phyloP scores from a whole-genome alignment of 2,329 filamentous ascomycete species.

The Lecanoromycetidae sp. region DNA sequence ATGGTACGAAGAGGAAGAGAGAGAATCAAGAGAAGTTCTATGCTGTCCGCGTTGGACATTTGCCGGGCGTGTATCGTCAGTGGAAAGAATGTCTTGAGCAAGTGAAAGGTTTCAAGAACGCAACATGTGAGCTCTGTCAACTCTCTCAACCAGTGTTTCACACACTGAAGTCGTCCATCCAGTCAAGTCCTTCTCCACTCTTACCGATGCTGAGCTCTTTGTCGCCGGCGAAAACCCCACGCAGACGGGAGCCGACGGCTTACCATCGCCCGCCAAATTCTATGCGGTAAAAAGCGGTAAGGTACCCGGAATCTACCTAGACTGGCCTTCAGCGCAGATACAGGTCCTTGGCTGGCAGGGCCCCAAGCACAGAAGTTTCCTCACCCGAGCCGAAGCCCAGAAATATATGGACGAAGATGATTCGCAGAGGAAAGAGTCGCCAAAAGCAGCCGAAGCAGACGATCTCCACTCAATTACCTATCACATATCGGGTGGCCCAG shows the following conservation, averaged over 20 bases:
- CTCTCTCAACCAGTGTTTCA: no score
- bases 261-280: constrained; percentile 32
- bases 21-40: constrained; percentile 45
- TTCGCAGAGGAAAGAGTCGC: constrained; percentile 27
- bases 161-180: no score
- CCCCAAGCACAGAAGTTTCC: constrained; percentile 56
- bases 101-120: constrained; percentile 51
- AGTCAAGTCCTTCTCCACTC: constrained; percentile 70
- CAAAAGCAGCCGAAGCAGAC: constrained; percentile 34
- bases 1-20: constrained; percentile 46
- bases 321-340: constrained; percentile 57
- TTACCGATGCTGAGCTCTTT: constrained; percentile 68
- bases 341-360: constrained; percentile 64
- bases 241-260: constrained; percentile 27
- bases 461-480: constrained; percentile 21
- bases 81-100: constrained; percentile 52
- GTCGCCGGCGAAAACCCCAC: constrained; percentile 48
- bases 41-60: constrained; percentile 48
- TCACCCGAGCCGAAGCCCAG: constrained; percentile 59
- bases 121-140: constrained; percentile 47
- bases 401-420: constrained; percentile 51
- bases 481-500: not conserved
- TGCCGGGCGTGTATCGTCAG: constrained; percentile 50
- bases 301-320: constrained; percentile 49
- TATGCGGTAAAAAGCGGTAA: constrained; percentile 50